phyloP scores from a whole-genome alignment of 73 alveolate species.

The Paramecium pentaurelia region DNA sequence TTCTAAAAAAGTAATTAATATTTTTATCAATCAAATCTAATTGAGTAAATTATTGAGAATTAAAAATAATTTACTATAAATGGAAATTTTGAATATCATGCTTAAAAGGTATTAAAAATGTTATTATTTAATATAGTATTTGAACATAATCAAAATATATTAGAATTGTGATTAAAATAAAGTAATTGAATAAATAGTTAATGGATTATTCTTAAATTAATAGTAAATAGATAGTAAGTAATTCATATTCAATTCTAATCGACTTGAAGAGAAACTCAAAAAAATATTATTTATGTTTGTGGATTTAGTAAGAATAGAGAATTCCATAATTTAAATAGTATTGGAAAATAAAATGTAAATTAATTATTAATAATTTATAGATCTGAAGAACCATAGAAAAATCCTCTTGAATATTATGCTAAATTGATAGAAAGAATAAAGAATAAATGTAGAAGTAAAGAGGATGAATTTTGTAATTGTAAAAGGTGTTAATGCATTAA shows the following conservation, averaged over 20 bases:
- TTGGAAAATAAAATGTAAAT: not conserved
- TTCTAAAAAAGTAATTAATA: not conserved
- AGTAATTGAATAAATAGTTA: not conserved
- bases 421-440: slow-evolving; percentile 2
- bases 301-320: not conserved
- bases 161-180: not conserved
- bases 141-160: not conserved
- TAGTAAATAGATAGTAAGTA: not conserved
- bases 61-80: not conserved
- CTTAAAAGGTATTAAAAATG: not conserved
- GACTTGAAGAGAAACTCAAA: not conserved
- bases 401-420: not conserved
- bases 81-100: not conserved
- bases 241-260: not conserved
- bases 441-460: slow-evolving; percentile 3
- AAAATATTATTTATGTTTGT: not conserved
- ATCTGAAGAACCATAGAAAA: not conserved
- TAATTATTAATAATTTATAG: not conserved
- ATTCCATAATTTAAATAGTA: not conserved
- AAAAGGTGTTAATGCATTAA: not conserved
- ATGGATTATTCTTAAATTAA: not conserved
- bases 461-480: slow-evolving; percentile 43
- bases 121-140: not conserved
- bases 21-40: not conserved
- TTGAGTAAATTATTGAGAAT: not conserved